phyloP scores from a whole-genome alignment of 148 eudicot species.

The Heliamphora exappendiculata region DNA sequence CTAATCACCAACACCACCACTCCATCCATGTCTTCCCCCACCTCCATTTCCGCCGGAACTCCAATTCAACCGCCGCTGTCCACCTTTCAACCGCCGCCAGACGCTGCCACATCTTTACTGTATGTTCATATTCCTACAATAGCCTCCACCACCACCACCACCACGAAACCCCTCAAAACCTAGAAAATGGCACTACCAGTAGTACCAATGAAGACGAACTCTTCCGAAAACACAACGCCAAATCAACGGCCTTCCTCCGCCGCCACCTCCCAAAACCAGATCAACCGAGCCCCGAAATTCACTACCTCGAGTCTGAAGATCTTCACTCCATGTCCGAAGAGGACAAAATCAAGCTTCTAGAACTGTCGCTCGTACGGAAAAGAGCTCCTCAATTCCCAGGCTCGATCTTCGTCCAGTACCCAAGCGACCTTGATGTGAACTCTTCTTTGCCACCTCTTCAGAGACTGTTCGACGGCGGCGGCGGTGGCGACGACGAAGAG shows the following conservation, averaged over 20 bases:
- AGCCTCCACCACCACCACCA: conserved; percentile 7
- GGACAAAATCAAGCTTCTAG: conserved; percentile 42
- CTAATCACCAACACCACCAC: conserved; percentile 22
- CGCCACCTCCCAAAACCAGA: conserved; percentile 23
- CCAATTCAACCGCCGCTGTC: conserved; percentile 20
- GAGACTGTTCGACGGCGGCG: conserved; percentile 29
- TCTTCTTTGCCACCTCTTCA: conserved; percentile 36
- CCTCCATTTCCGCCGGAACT: conserved; percentile 13
- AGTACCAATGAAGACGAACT: conserved; percentile 12
- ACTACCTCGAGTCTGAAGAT: conserved; percentile 1
- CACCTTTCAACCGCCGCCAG: conserved; percentile 20
- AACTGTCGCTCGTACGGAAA: conserved; percentile 47
- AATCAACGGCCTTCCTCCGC: conserved; percentile 45
- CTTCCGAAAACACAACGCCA: conserved; percentile 63
- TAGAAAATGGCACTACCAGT: conserved; percentile 15
- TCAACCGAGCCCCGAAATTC: neutral
- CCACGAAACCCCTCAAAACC: conserved; percentile 19
- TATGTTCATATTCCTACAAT: conserved; percentile 15
- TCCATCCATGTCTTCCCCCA: conserved; percentile 11
- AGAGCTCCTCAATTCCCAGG: conserved; percentile 75
- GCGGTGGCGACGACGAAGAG: conserved; percentile 37
- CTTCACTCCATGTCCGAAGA: conserved; percentile 19
- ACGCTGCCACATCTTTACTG: conserved; percentile 9
- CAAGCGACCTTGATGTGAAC: conserved; percentile 23
- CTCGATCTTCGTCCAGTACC: conserved; percentile 44